Evolutionary conservation across 805 yeast genomes (phyloP), one percentile per base, ranked within the genome.

Genomic region (Starmerella gropengiesseri): DNA sequence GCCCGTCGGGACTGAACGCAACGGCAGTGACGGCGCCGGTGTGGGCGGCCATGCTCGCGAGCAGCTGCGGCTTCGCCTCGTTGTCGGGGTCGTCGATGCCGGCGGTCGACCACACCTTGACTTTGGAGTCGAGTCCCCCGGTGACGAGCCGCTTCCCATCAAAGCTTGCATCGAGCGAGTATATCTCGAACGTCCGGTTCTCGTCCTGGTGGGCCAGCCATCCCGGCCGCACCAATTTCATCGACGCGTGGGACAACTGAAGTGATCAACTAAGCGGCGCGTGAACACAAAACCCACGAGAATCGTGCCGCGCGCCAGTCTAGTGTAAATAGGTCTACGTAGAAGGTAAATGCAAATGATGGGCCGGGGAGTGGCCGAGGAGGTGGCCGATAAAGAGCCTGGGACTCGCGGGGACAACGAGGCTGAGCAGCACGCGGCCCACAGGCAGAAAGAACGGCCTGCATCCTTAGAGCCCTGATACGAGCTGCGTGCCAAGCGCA

Each of bases 21-120:
- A 91, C 91, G 43, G 85, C 79, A 1, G 98, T 91, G 4, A 91
- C 96, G 2, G 95, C 95, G 38, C 98, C 99, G 18, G 91, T 85
- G 58, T 91, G 98, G 42, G 95, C 73, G 29, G 91, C 79, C 94
- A 91, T 84, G 21, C 91, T 79, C 45, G 94, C 84, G 14, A 87
- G 61, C 28, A 45, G 50, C 37, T 39, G 38, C 36, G 47, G 48
- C 25, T 18, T 29, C 21, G 34, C 34, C 18, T 13, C 45, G 21
- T 46, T 44, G 35, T 46, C 54, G 41, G 46, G 49, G 76, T 78
- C 64, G 74, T 87, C 78, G 16, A 87, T 79, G 47, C 89, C 81
- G 45, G 80, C 82, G 0, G 91, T 78, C 46, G 87, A 71, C 98
- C 98, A 89, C 35, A 89, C 81, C 49, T 89, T 73, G 33, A 91